These are phyloP conservation scores for Scheffersomyces ergatensis DNA, from an alignment of 805 yeast species.

Conservation along the genomic window DNA sequence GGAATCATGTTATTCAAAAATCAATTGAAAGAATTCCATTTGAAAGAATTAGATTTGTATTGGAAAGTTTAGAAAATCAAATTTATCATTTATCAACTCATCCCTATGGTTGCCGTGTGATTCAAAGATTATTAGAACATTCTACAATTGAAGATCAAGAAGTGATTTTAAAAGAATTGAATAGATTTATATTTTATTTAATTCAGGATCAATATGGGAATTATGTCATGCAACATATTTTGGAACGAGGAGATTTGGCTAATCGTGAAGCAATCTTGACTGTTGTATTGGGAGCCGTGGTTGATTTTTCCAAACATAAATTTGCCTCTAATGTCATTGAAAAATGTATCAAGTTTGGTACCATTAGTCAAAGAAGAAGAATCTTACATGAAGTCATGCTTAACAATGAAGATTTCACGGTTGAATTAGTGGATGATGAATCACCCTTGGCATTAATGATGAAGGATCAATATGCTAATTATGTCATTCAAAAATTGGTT, in stretches of 20 bases:
- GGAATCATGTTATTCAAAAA: constrained; percentile 96
- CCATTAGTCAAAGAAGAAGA: constrained; percentile 54
- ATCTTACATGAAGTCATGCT: constrained; percentile 68
- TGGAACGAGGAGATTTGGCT: constrained; percentile 70
- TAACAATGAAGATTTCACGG: constrained; percentile 44
- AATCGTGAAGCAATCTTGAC: constrained; percentile 63
- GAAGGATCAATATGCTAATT: constrained; percentile 97
- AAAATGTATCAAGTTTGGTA: constrained; percentile 79
- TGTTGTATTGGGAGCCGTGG: constrained; percentile 68
- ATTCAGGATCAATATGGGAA: constrained; percentile 97
- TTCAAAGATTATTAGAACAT: constrained; percentile 86
- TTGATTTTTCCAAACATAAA: constrained; percentile 89
- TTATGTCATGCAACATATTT: constrained; percentile 93
- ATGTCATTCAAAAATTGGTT: constrained; percentile 92
- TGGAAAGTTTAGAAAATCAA: constrained; percentile 64
- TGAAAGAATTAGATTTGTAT: constrained; percentile 63
- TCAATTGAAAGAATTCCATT: constrained; percentile 86
- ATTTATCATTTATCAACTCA: constrained; percentile 88
- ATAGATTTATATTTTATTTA: constrained; percentile 66
- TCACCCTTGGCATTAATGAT: constrained; percentile 85
- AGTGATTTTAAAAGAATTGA: constrained; percentile 67
- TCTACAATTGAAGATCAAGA: constrained; percentile 65
- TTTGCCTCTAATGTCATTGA: constrained; percentile 98
- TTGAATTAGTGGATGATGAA: constrained; percentile 53
- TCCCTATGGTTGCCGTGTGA: constrained; percentile 96